Base-by-base conservation (phyloP, 2,329 filamentous ascomycete species). In the Leptographium wingfieldii region DNA sequence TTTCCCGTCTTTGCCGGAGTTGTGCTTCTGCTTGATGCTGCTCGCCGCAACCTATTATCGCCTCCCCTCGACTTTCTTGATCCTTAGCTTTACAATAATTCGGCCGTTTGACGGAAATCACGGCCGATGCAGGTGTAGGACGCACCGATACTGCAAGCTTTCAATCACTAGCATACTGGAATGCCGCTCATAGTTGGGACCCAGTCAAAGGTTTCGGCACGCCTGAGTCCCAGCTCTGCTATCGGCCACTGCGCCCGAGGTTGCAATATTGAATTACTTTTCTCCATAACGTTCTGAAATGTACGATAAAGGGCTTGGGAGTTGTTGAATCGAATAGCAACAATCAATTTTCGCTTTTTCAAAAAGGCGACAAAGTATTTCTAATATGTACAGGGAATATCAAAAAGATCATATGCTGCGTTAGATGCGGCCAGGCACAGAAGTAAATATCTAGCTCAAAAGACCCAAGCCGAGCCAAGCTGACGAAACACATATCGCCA, bases 11-110 rank as follows among this genome's bases (percentile, higher is more conserved):
- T 77, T 43, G 74, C 75, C 0, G 69, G 72, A 2, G 69, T 78
- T 14, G 68, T 78, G 19, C 72, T 72, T 1, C 68, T 76, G 1
- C 69, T 77, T 55, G 77, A 77, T 51, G 74, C 75, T 40, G 74
- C 73, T 49, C 67, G 75, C 12, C 66, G 73, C 46, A 70, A 69
- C 6, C 65, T 68, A 25, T 70, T 69, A 0, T 67, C 70, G 64
- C 56, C 69, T 1, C 68, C 73, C 2, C 66, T 77, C 19, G 75
- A 76, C 1, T 78, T 77, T 61, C 66, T 77, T 3, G 77, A 77
- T 60, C 75, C 75, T 0, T 72, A 69, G 67, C 64, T 74, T 51
- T 74, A 74, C 64, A 67, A 66, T 25, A 60, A 67, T 29, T 61
- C 65, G 9, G 65, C 61, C 0, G 66, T 65, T 66, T 70, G 14